Evolutionary conservation across 2,329 filamentous ascomycete species (phyloP).

Genomic region (Trichoderma semiorbis): DNA sequence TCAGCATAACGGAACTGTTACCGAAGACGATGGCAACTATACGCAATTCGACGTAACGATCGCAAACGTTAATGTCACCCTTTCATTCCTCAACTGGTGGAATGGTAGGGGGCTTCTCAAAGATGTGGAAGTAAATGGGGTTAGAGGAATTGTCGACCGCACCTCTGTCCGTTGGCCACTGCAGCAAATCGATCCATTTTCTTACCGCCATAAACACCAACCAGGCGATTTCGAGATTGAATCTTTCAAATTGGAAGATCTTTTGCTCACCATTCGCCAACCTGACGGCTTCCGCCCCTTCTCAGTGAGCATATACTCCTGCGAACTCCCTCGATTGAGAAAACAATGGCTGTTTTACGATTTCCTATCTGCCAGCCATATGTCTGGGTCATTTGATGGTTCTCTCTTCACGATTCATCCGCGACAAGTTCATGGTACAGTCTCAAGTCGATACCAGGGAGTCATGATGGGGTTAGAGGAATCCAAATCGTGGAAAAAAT

Average conservation of each 20-base stretch:
- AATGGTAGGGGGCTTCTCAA: constrained; percentile 89
- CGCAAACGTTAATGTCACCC: constrained; percentile 89
- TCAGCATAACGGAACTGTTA: constrained; percentile 35
- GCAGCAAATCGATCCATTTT: constrained; percentile 73
- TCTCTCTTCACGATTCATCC: constrained; percentile 97
- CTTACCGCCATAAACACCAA: constrained; percentile 81
- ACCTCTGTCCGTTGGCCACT: constrained; percentile 69
- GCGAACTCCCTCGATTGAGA: constrained; percentile 84
- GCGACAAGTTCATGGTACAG: constrained; percentile 78
- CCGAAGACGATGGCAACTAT: constrained; percentile 85
- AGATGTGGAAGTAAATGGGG: constrained; percentile 90
- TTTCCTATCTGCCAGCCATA: constrained; percentile 89
- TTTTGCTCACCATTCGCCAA: constrained; percentile 88
- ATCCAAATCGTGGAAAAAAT: constrained; percentile 85
- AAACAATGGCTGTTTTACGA: constrained; percentile 99
- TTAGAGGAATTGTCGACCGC: constrained; percentile 87
- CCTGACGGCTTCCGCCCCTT: constrained; percentile 90
- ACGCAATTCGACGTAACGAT: constrained; percentile 96
- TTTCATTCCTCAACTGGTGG: constrained; percentile 99
- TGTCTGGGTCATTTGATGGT: constrained; percentile 92
- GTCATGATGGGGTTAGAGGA: constrained; percentile 58
- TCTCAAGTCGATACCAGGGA: constrained; percentile 55
- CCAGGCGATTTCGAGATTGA: constrained; percentile 97
- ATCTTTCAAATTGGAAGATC: constrained; percentile 91
- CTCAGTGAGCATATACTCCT: constrained; percentile 91